Conservation (phyloP, 495 filamentous ascomycete genomes). For the Stereocaulon alpinum region DNA sequence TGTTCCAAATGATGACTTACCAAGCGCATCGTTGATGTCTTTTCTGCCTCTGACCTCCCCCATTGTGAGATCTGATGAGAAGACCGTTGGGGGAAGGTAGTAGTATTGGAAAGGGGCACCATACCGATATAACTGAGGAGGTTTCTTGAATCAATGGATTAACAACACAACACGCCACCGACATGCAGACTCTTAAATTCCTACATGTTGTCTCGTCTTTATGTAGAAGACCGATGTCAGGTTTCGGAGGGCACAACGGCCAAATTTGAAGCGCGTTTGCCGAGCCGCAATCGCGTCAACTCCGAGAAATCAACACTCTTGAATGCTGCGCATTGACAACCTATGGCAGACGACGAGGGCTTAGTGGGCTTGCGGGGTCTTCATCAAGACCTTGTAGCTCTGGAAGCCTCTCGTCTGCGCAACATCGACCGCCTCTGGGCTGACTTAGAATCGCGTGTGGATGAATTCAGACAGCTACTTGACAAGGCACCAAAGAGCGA, state of each 20-base stretch:
- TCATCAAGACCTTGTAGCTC: slow-evolving; percentile 63
- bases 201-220: too few species aligned
- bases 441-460: slow-evolving; percentile 57
- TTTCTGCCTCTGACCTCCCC: slow-evolving; percentile 13
- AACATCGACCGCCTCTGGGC: slow-evolving; percentile 53
- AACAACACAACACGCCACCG: not conserved
- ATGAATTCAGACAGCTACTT: slow-evolving; percentile 66
- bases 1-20: slow-evolving; percentile 13
- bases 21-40: slow-evolving; percentile 20
- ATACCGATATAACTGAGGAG: not conserved
- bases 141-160: too few species aligned
- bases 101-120: not conserved
- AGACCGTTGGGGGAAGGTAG: slow-evolving; percentile 7
- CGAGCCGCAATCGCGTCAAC: slow-evolving; percentile 9
- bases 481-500: slow-evolving; percentile 64
- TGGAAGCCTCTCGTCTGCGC: slow-evolving; percentile 49
- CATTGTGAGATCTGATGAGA: slow-evolving; percentile 14
- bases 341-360: slow-evolving; percentile 55
- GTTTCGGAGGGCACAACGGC: not conserved
- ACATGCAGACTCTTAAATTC: too few species aligned
- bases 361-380: slow-evolving; percentile 64
- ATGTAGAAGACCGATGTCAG: not conserved
- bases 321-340: slow-evolving; percentile 1
- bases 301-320: not conserved
- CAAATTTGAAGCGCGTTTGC: slow-evolving; percentile 8